phyloP scores from a whole-genome alignment of 768 basidiomycete genomes.

The Kwoniella mangroviensis region DNA sequence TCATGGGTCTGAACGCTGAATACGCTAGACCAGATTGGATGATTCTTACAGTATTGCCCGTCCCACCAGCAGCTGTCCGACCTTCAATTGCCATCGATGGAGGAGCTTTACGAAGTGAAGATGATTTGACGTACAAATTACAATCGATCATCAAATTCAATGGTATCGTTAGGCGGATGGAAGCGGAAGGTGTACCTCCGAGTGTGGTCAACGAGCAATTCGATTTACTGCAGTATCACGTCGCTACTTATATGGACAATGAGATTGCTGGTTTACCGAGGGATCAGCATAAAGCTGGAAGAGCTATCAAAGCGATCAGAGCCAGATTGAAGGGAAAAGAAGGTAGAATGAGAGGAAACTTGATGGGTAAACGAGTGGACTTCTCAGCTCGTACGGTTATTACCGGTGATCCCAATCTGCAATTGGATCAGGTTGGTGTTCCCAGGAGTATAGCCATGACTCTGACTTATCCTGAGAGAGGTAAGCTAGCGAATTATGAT shows the following conservation, averaged over 20 bases:
- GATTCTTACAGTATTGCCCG: constrained; percentile 96
- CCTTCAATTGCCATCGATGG: constrained; percentile 98
- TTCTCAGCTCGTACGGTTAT: constrained; percentile 99
- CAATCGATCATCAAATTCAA: constrained; percentile 96
- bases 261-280: constrained; percentile 98
- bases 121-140: constrained; percentile 97
- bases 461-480: constrained; percentile 94
- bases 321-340: constrained; percentile 98
- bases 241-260: constrained; percentile 99
- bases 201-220: constrained; percentile 96
- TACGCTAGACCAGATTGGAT: constrained; percentile 99
- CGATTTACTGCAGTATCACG: constrained; percentile 95
- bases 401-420: constrained; percentile 96
- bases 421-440: constrained; percentile 95
- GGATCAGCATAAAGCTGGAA: constrained; percentile 93
- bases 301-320: constrained; percentile 97
- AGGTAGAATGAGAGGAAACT: constrained; percentile 92
- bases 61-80: constrained; percentile 96
- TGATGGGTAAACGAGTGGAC: constrained; percentile 99
- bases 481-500: constrained; percentile 59
- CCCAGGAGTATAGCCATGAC: constrained; percentile 96
- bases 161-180: constrained; percentile 84
- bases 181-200: constrained; percentile 94
- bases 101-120: constrained; percentile 94
- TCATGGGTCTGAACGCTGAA: constrained; percentile 90